Evolutionary conservation across 2,329 filamentous ascomycete species (phyloP), one percentile per base, ranked within the genome.

Genomic region (Penicillium sp.): DNA sequence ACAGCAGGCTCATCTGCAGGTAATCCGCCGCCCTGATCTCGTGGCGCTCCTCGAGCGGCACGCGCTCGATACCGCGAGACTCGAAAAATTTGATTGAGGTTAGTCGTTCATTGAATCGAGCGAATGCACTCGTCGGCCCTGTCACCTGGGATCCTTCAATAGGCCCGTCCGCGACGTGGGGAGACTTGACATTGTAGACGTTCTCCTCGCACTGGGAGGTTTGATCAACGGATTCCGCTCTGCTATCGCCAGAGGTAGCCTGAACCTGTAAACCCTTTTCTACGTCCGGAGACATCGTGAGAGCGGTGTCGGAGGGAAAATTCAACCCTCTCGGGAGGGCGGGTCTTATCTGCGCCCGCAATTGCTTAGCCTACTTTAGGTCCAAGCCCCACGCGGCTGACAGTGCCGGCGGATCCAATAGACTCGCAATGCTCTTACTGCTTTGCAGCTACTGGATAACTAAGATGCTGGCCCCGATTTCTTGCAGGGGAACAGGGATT

Each of bases 51-150:
- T 78, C 65, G 0, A 73, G 65, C 43, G 77, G 73, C 0, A 83
- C 80, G 10, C 80, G 75, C 60, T 81, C 73, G 33, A 83, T 82
- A 10, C 81, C 81, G 31, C 81, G 76, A 1, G 76, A 72, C 63
- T 84, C 81, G 7, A 36, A 36, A 7, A 36, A 7, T 18, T 36
- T 18, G n/a, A 36, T 18, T 3, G n/a, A 18, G 1, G 16, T 11
- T 16, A 36, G 33, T 10, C 33, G 33, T 10, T 36, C 33, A 7
- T 36, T 16, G n/a, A 36, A 18, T 10, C 33, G 33, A 9, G 5
- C 16, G 6, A 16, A 36, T 10, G 16, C 16, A 7, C 16, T 36
- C 6, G 5, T n/a, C 9, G 27, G 10, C 9, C 7, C 33, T 18
- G 8, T 18, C 33, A 9, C 33, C 9, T 7, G 33, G n/a, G 16